A percentile compares a stretch with the other conserved stretches of the same genome.
phyloP scores from a whole-genome alignment of 768 basidiomycete genomes.

The Hericium coralloides region DNA sequence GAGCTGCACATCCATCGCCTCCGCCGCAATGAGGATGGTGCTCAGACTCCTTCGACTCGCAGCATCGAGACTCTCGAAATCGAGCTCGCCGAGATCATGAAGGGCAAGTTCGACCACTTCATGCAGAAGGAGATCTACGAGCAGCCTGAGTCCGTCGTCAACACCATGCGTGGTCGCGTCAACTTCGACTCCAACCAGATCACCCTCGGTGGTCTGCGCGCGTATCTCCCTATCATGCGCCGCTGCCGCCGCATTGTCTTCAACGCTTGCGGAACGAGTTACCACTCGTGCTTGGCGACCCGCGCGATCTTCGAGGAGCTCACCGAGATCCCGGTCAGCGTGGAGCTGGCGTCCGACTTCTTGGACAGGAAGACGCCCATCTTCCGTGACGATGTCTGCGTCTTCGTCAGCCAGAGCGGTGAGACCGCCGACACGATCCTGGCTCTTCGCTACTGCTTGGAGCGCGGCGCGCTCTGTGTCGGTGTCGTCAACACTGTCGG shows the following conservation, averaged over 20 bases:
- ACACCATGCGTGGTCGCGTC: slow-evolving; percentile 99
- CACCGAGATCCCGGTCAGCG: slow-evolving; percentile 95
- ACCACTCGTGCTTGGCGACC: slow-evolving; percentile 94
- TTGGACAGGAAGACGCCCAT: slow-evolving; percentile 98
- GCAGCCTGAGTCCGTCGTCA: slow-evolving; percentile 98
- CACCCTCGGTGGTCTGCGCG: slow-evolving; percentile 91
- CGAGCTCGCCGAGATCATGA: slow-evolving; percentile 99
- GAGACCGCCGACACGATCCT: slow-evolving; percentile 99
- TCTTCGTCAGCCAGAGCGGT: slow-evolving; percentile 95
- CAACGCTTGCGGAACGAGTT: slow-evolving; percentile 97
- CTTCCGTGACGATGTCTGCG: slow-evolving; percentile 95
- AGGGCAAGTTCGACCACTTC: slow-evolving; percentile 98
- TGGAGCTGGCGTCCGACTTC: slow-evolving; percentile 97
- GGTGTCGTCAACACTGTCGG: slow-evolving; percentile 99
- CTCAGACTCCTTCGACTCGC: slow-evolving; percentile 63
- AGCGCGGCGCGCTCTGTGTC: slow-evolving; percentile 91
- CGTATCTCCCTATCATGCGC: slow-evolving; percentile 92
- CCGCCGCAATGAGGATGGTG: slow-evolving; percentile 74
- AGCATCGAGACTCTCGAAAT: slow-evolving; percentile 98
- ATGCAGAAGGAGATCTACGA: slow-evolving; percentile 99
- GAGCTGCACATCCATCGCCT: slow-evolving; percentile 99
- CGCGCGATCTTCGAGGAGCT: slow-evolving; percentile 98
- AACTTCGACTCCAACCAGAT: slow-evolving; percentile 92
- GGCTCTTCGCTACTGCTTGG: slow-evolving; percentile 91
- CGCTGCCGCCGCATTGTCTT: slow-evolving; percentile 93